Evolutionary conservation across 2,329 filamentous ascomycete genomes (phyloP).

Genomic region (Tolypocladium paradoxum): DNA sequence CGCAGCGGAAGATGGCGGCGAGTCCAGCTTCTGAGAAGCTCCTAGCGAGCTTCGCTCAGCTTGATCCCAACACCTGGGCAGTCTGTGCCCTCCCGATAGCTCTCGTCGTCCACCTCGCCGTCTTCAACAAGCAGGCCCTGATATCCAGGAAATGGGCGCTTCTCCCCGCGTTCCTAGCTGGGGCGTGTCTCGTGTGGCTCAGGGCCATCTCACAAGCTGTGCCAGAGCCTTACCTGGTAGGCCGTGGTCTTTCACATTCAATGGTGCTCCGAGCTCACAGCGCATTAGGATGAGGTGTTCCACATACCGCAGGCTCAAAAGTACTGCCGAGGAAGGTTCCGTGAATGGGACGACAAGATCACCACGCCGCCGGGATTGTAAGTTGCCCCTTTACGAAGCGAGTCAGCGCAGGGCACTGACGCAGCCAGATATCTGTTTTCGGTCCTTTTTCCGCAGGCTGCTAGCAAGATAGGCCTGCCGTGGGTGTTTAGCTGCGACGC

Average conservation of each 20-base stretch:
- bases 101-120: not conserved
- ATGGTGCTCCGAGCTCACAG: slow-evolving; percentile 5
- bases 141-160: not conserved
- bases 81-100: slow-evolving; percentile 3
- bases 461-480: slow-evolving; percentile 4
- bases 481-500: slow-evolving; percentile 14
- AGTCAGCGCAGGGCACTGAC: not conserved
- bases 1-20: slow-evolving; percentile 2
- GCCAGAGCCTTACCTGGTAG: slow-evolving; percentile 44
- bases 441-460: slow-evolving; percentile 13
- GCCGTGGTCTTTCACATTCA: slow-evolving; percentile 4
- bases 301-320: slow-evolving; percentile 85
- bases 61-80: slow-evolving; percentile 2
- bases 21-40: not conserved
- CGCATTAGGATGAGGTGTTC: slow-evolving; percentile 65
- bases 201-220: slow-evolving; percentile 20
- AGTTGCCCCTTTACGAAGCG: slow-evolving; percentile 10
- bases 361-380: slow-evolving; percentile 88
- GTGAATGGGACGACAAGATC: slow-evolving; percentile 89
- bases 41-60: not conserved
- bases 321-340: slow-evolving; percentile 67
- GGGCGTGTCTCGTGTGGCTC: slow-evolving; percentile 11
- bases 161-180: slow-evolving; percentile 9
- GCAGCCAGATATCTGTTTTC: slow-evolving; percentile 35
- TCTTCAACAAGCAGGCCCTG: not conserved